These are phyloP conservation scores for Butyriboletus loyo DNA, from an alignment of 768 basidiomycete species.

Conservation along the genomic window DNA sequence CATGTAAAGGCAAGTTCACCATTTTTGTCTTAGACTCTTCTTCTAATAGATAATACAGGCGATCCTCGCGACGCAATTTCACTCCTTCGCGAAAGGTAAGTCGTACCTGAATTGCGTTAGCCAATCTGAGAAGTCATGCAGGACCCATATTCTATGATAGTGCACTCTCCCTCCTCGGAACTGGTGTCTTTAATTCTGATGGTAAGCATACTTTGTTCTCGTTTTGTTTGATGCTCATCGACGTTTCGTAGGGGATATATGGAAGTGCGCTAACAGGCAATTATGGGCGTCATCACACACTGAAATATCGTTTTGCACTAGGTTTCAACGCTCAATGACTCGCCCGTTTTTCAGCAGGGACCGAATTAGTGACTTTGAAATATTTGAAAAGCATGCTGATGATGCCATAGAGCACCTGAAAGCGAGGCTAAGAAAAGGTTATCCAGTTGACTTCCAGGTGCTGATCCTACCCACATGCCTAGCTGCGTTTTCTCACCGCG, in stretches of 20 bases:
- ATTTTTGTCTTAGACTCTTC: neutral
- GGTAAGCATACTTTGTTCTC: conserved; percentile 28
- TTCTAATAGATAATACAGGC: conserved; percentile 25
- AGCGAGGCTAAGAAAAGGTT: conserved; percentile 41
- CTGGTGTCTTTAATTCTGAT: conserved; percentile 57
- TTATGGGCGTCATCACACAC: neutral
- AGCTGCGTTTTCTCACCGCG: neutral
- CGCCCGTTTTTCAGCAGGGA: conserved; percentile 60
- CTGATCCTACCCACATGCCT: neutral
- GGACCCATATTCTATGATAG: conserved; percentile 12
- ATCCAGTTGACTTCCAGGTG: conserved; percentile 58
- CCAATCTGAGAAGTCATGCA: conserved; percentile 20
- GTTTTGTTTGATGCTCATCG: neutral
- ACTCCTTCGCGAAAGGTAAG: conserved; percentile 40
- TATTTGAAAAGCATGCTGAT: conserved; percentile 49
- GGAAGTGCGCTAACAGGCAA: conserved; percentile 43
- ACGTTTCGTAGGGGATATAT: conserved; percentile 43
- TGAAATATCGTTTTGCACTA: conserved; percentile 15
- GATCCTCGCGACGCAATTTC: conserved; percentile 45
- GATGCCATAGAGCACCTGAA: conserved; percentile 45
- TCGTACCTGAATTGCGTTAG: conserved; percentile 5
- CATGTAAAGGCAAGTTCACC: conserved; percentile 37
- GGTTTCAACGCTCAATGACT: conserved; percentile 58
- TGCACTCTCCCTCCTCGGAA: conserved; percentile 42
- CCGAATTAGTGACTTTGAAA: conserved; percentile 52